Conservation (phyloP, 345 rosid species). For the Citrus inodora region DNA sequence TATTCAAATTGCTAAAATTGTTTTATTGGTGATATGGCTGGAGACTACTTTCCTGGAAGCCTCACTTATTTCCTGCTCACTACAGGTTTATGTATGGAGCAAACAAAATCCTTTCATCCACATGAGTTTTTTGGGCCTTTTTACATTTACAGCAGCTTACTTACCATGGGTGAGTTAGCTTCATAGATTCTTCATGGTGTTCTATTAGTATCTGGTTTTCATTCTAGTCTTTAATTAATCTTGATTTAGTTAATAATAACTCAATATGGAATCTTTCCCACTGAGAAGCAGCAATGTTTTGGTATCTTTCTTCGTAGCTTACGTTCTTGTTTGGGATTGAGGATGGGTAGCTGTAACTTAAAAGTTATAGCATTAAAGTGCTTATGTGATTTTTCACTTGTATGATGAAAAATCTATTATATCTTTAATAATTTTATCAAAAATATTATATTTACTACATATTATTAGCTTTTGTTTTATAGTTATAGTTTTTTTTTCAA, state of each 20-base stretch:
- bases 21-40: conserved; percentile 1
- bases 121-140: conserved; percentile 96
- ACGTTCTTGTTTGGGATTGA: not conserved
- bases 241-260: not conserved
- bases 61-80: not conserved
- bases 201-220: not conserved
- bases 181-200: not conserved
- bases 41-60: not conserved
- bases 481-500: too few species aligned
- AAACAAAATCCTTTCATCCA: conserved; percentile 97
- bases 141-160: conserved; percentile 94
- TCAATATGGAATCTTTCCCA: not conserved
- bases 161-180: conserved; percentile 82
- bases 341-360: too few species aligned
- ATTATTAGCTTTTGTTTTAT: too few species aligned
- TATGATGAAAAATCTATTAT: too few species aligned
- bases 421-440: too few species aligned
- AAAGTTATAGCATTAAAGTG: too few species aligned
- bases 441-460: too few species aligned
- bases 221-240: not conserved
- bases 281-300: not conserved
- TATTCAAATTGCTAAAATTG: not conserved
- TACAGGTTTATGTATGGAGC: conserved; percentile 97
- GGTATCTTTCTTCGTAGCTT: not conserved
- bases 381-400: too few species aligned